phyloP scores from a whole-genome alignment of 2,329 filamentous ascomycete genomes.

The Nigrospora osmanthi region DNA sequence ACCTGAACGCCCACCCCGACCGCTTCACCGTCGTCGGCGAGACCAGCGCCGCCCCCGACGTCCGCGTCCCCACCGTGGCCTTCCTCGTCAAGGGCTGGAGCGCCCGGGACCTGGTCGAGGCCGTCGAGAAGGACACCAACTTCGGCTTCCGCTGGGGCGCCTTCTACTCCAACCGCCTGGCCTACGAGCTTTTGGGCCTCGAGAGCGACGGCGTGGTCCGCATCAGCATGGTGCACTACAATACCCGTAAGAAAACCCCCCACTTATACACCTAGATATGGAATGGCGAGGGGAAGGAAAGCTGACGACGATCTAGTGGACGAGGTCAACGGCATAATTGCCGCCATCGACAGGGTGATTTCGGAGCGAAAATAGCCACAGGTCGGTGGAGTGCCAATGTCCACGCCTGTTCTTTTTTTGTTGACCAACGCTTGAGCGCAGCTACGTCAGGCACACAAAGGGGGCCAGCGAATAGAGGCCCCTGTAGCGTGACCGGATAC shows the following conservation, averaged over 20 bases:
- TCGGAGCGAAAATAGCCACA: not conserved
- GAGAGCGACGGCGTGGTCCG: conserved; percentile 56
- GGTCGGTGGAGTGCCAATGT: too few relatives aligned
- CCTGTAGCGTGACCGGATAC: too few relatives aligned
- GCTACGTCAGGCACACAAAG: too few relatives aligned
- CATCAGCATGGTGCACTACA: conserved; percentile 69
- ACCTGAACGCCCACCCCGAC: conserved; percentile 43
- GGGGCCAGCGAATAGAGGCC: too few relatives aligned
- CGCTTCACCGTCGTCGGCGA: conserved; percentile 51
- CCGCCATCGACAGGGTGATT: conserved; percentile 2
- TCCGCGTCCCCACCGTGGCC: conserved; percentile 58
- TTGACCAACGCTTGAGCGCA: too few relatives aligned
- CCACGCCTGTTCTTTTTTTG: too few relatives aligned
- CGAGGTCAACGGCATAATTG: conserved; percentile 5
- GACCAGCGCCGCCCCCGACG: conserved; percentile 31
- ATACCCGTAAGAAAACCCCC: conserved; percentile 28
- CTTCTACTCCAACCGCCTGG: conserved; percentile 60
- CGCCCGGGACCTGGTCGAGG: conserved; percentile 51
- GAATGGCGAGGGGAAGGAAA: not conserved
- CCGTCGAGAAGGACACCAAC: conserved; percentile 48
- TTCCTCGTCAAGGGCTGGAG: conserved; percentile 52
- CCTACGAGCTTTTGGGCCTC: conserved; percentile 50
- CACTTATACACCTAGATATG: too few relatives aligned
- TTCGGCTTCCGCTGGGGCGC: conserved; percentile 60
- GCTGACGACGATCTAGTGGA: not conserved